These are phyloP conservation scores for Fraxinus americana DNA, from an alignment of 257 asterid species.

Conservation along the genomic window DNA sequence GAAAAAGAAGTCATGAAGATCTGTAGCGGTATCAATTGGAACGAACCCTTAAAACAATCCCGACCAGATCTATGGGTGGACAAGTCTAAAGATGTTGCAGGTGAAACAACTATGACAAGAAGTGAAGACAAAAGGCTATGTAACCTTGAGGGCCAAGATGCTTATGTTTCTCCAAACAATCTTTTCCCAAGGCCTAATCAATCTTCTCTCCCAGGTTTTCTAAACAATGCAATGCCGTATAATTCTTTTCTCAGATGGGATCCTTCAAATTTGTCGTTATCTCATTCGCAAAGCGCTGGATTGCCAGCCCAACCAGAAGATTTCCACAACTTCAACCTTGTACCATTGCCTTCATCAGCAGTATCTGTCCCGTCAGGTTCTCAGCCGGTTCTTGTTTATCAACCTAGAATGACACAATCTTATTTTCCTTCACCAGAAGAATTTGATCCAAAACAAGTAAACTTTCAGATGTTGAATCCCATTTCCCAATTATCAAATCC, in stretches of 20 bases:
- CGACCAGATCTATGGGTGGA: constrained; percentile 21
- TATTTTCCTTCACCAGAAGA: constrained; percentile 52
- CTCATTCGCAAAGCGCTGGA: constrained; percentile 48
- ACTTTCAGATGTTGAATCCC: constrained; percentile 42
- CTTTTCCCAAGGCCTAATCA: constrained; percentile 36
- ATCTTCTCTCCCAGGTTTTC: constrained; percentile 25
- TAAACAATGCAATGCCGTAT: constrained; percentile 30
- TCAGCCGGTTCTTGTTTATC: constrained; percentile 52
- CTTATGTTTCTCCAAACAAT: constrained; percentile 27
- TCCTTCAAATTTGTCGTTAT: constrained; percentile 58
- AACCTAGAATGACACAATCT: constrained; percentile 49
- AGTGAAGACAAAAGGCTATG: constrained; percentile 29
- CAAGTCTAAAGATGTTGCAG: constrained; percentile 34
- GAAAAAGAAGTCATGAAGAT: constrained; percentile 36
- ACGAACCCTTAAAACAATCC: constrained; percentile 16
- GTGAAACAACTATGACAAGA: constrained; percentile 26
- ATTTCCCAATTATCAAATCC: constrained; percentile 31
- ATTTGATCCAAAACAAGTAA: constrained; percentile 40
- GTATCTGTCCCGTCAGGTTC: constrained; percentile 34
- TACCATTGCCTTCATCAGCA: constrained; percentile 32
- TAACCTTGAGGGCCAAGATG: constrained; percentile 26
- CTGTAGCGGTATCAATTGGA: constrained; percentile 26
- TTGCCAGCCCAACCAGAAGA: constrained; percentile 45
- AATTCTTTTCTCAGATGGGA: constrained; percentile 61
- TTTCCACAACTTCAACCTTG: constrained; percentile 49